Conservation (phyloP, 331 rosid genomes). For the Prunus yedoensis region DNA sequence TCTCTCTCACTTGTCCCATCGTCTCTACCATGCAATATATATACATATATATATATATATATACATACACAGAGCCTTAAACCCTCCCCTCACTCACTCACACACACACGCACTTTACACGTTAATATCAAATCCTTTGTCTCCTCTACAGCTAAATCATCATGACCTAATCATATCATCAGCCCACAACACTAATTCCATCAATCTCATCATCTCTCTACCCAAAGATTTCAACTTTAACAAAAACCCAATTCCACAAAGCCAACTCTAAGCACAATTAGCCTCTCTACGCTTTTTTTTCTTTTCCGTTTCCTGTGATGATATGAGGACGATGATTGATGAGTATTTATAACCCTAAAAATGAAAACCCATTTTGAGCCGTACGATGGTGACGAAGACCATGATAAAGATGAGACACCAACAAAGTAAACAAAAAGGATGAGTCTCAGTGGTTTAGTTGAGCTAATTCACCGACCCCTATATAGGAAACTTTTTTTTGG, state of each 20-base stretch:
- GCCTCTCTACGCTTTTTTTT: neutral
- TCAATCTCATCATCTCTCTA: neutral
- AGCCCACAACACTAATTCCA: neutral
- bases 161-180: slow-evolving; percentile 42
- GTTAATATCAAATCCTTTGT: slow-evolving; percentile 14
- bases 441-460: slow-evolving; percentile 31
- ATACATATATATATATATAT: neutral
- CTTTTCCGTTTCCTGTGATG: no score
- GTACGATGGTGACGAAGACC: slow-evolving; percentile 7
- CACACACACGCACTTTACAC: slow-evolving; percentile 5
- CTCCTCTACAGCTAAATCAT: slow-evolving; percentile 18
- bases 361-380: neutral
- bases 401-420: slow-evolving; percentile 20
- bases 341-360: neutral
- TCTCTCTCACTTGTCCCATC: slow-evolving; percentile 19
- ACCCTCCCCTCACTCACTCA: neutral
- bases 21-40: slow-evolving; percentile 35
- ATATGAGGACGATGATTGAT: neutral
- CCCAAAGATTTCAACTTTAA: neutral
- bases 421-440: slow-evolving; percentile 17
- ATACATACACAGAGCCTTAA: neutral
- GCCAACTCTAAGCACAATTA: neutral
- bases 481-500: slow-evolving; percentile 6
- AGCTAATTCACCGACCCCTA: slow-evolving; percentile 26
- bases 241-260: neutral